Evolutionary conservation across 2,329 filamentous ascomycete genomes (phyloP), one percentile per base, ranked within the genome.

Genomic region (Phialophora chinensis): DNA sequence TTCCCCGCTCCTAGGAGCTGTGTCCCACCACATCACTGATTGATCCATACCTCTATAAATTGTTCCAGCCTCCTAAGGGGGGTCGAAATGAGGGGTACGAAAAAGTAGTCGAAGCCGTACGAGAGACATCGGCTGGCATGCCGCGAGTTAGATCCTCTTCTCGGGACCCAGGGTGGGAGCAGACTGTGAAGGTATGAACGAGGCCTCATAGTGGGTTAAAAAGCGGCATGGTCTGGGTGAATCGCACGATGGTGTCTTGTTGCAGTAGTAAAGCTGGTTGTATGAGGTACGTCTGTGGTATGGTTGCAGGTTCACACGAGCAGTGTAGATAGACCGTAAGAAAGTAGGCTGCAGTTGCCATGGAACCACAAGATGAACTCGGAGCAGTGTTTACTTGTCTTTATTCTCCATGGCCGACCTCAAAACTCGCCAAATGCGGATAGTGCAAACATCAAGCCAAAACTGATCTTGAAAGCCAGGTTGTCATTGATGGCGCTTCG

Each of bases 381-480:
- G 2, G 38, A 20, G 3, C 38, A 10, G 17, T 8, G 3, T 44
- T 44, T 6, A 44, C 14, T 31, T 33, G 3, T 44, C 12, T n/a
- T 29, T 58, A 35, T 29, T 42, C 20, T 10, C 27, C 7, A 35
- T 52, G 17, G 1, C 10, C 33, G 42, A 29, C 5, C 49, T 64
- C 50, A 72, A 50, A 73, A 72, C 54, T 73, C 71, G 12, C 70
- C 80, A 77, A 82, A 82, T 1, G 80, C 81, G 52, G 80, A 78
- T 60, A 82, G 71, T 20, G 78, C 78, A 78, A 82, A 80, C 60
- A 79, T 79, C 1, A 74, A 71, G 10, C 80, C 81, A 68, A 83
- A 82, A 62, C 78, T 82, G 27, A 80, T 73, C 74, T 83, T 83
- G 69, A 83, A 81, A 0, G 80, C 79, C 49, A 78, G 70, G 71